A percentile compares a stretch with the other conserved stretches of the same genome.
phyloP scores from a whole-genome alignment of 805 yeast species.

The Candida awuae region DNA sequence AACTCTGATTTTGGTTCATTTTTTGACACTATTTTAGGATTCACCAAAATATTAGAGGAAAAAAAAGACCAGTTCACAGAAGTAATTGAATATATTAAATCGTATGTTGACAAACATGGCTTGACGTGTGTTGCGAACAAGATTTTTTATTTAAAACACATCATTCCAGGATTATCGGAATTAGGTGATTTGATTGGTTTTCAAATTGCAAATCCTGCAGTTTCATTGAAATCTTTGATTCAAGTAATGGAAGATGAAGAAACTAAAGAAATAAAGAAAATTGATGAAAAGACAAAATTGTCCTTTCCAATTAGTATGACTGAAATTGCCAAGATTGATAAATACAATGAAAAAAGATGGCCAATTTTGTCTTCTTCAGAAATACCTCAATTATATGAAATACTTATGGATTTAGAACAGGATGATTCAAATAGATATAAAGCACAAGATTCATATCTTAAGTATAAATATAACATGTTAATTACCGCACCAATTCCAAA shows the following conservation, averaged over 20 bases:
- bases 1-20: slow-evolving; percentile 34
- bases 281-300: slow-evolving; percentile 40
- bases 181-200: slow-evolving; percentile 46
- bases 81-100: slow-evolving; percentile 38
- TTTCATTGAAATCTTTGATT: slow-evolving; percentile 37
- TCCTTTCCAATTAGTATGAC: slow-evolving; percentile 39
- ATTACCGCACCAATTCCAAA: slow-evolving; percentile 39
- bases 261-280: slow-evolving; percentile 31
- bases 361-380: slow-evolving; percentile 41
- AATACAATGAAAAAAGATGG: slow-evolving; percentile 37
- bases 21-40: slow-evolving; percentile 40
- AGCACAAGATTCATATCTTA: slow-evolving; percentile 53
- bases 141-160: slow-evolving; percentile 40
- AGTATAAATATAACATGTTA: slow-evolving; percentile 48
- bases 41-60: slow-evolving; percentile 34
- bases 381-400: slow-evolving; percentile 45
- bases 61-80: slow-evolving; percentile 42
- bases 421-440: slow-evolving; percentile 53
- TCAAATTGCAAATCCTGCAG: slow-evolving; percentile 38
- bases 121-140: slow-evolving; percentile 21
- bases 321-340: slow-evolving; percentile 23
- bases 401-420: slow-evolving; percentile 45
- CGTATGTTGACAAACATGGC: slow-evolving; percentile 32
- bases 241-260: slow-evolving; percentile 36
- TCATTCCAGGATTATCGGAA: slow-evolving; percentile 46